Percentiles rank a stretch among this genome's conserved stretches.
Conservation (phyloP, 2,329 filamentous ascomycete genomes). For the Beauveria sp. region DNA sequence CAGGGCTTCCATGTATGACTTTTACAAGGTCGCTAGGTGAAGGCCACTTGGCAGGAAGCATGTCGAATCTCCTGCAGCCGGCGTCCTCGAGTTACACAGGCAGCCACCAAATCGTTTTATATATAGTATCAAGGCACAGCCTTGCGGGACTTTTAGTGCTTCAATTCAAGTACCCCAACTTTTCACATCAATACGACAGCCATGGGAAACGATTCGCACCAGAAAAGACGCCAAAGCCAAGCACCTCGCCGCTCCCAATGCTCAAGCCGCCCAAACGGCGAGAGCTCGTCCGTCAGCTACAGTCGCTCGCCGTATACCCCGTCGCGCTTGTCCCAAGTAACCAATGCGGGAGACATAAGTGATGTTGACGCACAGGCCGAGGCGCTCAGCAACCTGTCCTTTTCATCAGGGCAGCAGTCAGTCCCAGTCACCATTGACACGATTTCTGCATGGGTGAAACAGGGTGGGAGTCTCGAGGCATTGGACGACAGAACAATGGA, state of each 20-base stretch:
- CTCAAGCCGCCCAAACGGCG: background rate
- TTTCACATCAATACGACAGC: background rate
- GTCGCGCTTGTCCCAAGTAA: conserved; percentile 5
- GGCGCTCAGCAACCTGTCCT: background rate
- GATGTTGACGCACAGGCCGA: conserved; percentile 1
- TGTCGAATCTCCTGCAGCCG: background rate
- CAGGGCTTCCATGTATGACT: background rate
- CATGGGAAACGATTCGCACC: conserved; percentile 2
- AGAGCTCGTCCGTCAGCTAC: background rate
- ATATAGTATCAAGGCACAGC: background rate
- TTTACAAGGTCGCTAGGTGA: background rate
- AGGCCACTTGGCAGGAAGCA: background rate
- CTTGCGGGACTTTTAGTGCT: background rate
- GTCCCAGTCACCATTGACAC: background rate
- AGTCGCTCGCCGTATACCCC: background rate
- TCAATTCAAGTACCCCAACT: background rate
- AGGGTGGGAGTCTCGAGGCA: background rate
- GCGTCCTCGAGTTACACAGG: conserved; percentile 3
- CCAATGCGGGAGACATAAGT: background rate
- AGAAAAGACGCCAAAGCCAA: background rate
- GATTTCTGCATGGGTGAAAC: background rate
- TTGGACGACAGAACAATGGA: background rate
- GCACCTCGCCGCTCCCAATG: background rate
- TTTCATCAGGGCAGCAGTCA: background rate
- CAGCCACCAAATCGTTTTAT: background rate